Evolutionary conservation across 2,329 filamentous ascomycete species (phyloP), one percentile per base, ranked within the genome.

Genomic region (Colletotrichum sp.): DNA sequence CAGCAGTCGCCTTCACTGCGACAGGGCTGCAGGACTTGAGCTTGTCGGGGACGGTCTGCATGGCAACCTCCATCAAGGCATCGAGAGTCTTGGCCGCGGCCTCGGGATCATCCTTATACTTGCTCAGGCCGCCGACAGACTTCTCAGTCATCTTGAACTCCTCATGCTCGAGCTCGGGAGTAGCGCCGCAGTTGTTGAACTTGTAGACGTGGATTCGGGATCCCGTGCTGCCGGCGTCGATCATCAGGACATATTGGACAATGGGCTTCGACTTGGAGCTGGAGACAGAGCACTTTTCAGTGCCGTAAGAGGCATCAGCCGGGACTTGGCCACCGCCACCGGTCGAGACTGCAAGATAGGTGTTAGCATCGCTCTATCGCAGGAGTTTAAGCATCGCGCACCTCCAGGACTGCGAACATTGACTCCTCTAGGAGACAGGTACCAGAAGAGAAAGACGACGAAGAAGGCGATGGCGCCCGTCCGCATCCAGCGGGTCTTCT

Each of bases 141-240:
- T 95, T 96, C 83, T 95, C 93, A 13, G 96, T 99, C 94, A 96
- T 96, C 88, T 96, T 93, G 86, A 99, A 99, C 75, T 95, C 91
- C 84, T 99, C 97, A 82, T 93, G 89, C 87, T 99, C 97, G 67
- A 99, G 91, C 87, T 98, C 96, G 30, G 97, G 97, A n/a, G 96
- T 96, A 9, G 95, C 88, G 15, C 96, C 97, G 87, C 96, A 99
- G 88, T 99, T 99, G 90, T 99, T 99, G 92, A 99, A 99, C 84
- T 96, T 95, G 90, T 98, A 99, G 76, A 99, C 96, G 88, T 99
- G 98, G 83, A 99, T 98, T 81, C 97, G 94, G 76, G 97, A 99
- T 77, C 97, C 97, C 71, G 97, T 99, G 89, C 96, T 99, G 81
- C 97, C 97, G 64, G 97, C 97, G 86, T 99, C 97, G 82, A 99